These are phyloP conservation scores for Colletotrichum sidae DNA, from an alignment of 2,329 filamentous ascomycete species.

Conservation along the genomic window DNA sequence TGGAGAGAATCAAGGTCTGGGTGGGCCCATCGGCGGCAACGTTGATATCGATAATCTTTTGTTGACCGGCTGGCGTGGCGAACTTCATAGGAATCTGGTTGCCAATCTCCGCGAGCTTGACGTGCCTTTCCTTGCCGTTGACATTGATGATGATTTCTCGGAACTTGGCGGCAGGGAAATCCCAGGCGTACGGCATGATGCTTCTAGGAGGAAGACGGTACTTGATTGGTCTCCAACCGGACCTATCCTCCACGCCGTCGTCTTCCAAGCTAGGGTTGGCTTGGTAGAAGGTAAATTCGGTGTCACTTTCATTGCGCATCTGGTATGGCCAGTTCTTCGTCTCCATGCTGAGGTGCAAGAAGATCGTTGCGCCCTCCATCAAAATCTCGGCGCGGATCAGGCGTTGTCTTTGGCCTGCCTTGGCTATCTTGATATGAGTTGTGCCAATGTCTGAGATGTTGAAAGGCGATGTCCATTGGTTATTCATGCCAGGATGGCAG, in stretches of 20 bases:
- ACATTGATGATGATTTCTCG: conserved; percentile 90
- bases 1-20: conserved; percentile 92
- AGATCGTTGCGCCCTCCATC: conserved; percentile 93
- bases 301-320: conserved; percentile 97
- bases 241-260: conserved; percentile 84
- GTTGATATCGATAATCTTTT: conserved; percentile 96
- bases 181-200: conserved; percentile 99
- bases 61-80: conserved; percentile 71
- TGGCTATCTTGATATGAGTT: conserved; percentile 92
- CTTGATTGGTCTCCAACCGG: conserved; percentile 90
- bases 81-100: conserved; percentile 96
- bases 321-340: conserved; percentile 98
- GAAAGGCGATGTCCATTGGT: conserved; percentile 97
- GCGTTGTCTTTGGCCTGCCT: conserved; percentile 87
- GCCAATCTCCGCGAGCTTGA: conserved; percentile 96
- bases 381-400: conserved; percentile 89
- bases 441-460: conserved; percentile 96
- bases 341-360: conserved; percentile 90
- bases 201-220: conserved; percentile 93
- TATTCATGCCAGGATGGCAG: conserved; percentile 93
- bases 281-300: conserved; percentile 96
- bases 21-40: conserved; percentile 96
- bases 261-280: conserved; percentile 93
- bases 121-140: conserved; percentile 84
- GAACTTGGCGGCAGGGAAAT: conserved; percentile 97